Base-by-base conservation (phyloP, 768 basidiomycete species). In the Naganishia vishniacii region DNA sequence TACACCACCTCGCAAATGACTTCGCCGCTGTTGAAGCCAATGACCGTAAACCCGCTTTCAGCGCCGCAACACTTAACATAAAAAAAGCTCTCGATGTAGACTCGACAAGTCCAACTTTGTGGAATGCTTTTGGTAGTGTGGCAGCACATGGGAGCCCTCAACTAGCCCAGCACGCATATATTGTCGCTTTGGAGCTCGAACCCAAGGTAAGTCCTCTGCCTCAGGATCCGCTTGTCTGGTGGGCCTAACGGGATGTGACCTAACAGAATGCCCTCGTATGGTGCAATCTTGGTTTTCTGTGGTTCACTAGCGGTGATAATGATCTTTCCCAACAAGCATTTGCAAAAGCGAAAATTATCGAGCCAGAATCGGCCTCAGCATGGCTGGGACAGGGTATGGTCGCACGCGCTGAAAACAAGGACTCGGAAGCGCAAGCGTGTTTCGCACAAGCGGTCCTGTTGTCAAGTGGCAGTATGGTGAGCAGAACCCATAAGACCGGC, bases 271-370 rank as follows among this genome's bases (percentile, higher is more conserved):
- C 86, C 31, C 69, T 78, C 15, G 83, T 85, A 0, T 98, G 95
- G 95, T 83, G 87, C 1, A 90, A 87, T 72, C 81, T 98, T 8
- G 95, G 93, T 1, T 79, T 97, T 34, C 80, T 99, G 42, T 98
- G 90, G 77, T 81, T 92, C 26, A 79, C 87, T 61, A 81, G 93
- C 68, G 81, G 81, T 23, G 94, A 98, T 76, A 70, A 81, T 1
- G 88, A 91, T 53, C 80, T 98, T 32, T 90, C 94, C 0, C 87
- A 87, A 68, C 86, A 92, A 71, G 86, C 89, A 1, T 84, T 99
- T 69, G 82, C 86, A 71, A 86, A 86, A 63, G 91, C 93, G 11
- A 95, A 97, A 75, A 85, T 87, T 18, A 81, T 92, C 46, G 92
- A 98, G 79, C 90, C 94, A 7, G 94, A 98, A 72, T 87, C 86